A percentile compares a stretch with the other conserved stretches of the same genome.
phyloP scores from a whole-genome alignment of 2,329 filamentous ascomycete species.

The Gnomoniopsis sp. region DNA sequence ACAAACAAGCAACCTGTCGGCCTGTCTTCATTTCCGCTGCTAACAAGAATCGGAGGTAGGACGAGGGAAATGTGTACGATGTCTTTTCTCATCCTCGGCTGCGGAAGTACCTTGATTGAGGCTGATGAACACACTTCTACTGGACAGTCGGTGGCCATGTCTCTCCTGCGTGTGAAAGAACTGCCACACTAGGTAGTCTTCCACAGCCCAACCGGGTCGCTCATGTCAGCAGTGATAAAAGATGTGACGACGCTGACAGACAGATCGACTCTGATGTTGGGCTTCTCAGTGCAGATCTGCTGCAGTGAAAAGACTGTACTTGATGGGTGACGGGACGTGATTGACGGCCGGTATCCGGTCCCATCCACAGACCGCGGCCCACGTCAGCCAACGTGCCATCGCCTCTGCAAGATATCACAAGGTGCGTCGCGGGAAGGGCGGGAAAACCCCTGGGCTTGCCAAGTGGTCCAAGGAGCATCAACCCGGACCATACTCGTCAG shows the following conservation, averaged over 20 bases:
- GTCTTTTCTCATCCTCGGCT: no score
- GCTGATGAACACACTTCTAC: no score
- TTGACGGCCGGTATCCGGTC: slow-evolving; percentile 8
- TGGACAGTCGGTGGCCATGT: no score
- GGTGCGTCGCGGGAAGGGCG: neutral
- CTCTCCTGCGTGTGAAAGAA: no score
- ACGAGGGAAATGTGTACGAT: neutral
- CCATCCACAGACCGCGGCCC: slow-evolving; percentile 13
- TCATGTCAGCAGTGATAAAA: slow-evolving; percentile 5
- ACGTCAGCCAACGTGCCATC: slow-evolving; percentile 6
- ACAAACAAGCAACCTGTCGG: neutral
- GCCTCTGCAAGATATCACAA: neutral
- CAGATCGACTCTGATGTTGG: neutral
- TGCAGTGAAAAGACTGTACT: neutral
- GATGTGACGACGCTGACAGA: slow-evolving; percentile 12
- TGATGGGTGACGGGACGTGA: slow-evolving; percentile 6
- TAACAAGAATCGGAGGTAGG: neutral
- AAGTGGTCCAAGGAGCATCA: no score
- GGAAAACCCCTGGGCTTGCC: neutral
- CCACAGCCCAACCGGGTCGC: no score
- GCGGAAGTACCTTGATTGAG: no score
- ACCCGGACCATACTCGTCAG: no score
- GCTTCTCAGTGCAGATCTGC: neutral
- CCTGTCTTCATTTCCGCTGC: no score
- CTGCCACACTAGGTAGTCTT: no score